Conservation (phyloP, 2,329 filamentous ascomycete species). For the Ophiostoma sp. region DNA sequence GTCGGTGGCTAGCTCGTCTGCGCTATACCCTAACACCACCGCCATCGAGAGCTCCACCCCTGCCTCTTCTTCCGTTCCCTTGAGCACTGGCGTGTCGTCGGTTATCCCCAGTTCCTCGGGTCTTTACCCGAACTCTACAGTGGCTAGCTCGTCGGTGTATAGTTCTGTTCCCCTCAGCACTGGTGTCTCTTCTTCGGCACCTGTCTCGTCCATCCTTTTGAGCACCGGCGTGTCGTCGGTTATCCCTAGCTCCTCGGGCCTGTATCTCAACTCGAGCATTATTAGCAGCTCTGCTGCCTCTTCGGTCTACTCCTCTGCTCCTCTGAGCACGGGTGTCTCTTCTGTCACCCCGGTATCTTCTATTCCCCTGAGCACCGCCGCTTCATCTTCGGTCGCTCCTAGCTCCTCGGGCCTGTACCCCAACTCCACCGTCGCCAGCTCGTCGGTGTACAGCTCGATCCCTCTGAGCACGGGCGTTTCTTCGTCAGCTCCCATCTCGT, state of each 20-base stretch:
- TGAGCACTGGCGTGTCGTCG: not conserved
- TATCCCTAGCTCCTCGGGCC: not conserved
- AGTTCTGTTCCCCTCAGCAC: not conserved
- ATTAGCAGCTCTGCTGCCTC: not conserved
- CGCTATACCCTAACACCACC: conserved; percentile 4
- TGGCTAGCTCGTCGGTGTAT: not conserved
- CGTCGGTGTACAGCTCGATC: not conserved
- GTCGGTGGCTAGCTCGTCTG: not conserved
- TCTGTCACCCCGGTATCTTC: not conserved
- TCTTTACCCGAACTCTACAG: not conserved
- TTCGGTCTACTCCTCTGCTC: not conserved
- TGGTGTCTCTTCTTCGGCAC: not conserved
- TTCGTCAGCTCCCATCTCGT: not conserved
- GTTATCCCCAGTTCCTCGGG: not conserved
- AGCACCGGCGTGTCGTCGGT: not conserved
- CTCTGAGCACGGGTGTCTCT: not conserved
- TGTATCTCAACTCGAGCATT: not conserved
- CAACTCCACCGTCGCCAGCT: not conserved
- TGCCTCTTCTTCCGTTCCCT: too few species aligned
- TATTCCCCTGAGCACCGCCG: not conserved
- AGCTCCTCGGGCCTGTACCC: not conserved
- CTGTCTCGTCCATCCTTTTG: not conserved
- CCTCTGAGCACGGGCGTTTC: conserved; percentile 7
- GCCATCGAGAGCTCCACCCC: too few species aligned
- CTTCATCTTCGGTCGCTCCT: not conserved